Evolutionary conservation across 2,329 filamentous ascomycete species (phyloP), one percentile per base, ranked within the genome.

Genomic region (Zymoseptoria ardabiliae): DNA sequence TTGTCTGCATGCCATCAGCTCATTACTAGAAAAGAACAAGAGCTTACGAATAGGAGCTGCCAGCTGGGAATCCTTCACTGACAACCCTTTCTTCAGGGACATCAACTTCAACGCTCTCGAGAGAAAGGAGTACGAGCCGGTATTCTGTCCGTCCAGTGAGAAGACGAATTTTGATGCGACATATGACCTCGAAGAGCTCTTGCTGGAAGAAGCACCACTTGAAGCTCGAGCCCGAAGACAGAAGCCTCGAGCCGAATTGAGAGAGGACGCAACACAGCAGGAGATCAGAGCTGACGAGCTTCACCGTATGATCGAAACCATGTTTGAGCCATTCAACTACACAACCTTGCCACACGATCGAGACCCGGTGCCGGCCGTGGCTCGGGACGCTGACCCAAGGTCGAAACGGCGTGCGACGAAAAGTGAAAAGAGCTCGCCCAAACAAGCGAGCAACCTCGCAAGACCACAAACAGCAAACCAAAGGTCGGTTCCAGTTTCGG

Each of bases 151-250:
- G 0, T 96, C 93, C 0, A 92, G 91, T 58, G 94, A 97, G 54
- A 99, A 99, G 82, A 97, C 94, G 3, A 99, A 99, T 73, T 99
- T 99, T 66, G 94, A 99, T 74, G 94, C 94, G 4, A 99, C 94
- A 0, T 97, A 99, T 72, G 94, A 99, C 74, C 78, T 99, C 55
- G 94, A 99, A 72, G 94, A 99, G 73, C 75, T 99, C 20, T 77
- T 99, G 1, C 76, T 99, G 51, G 94, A 99, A 74, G 94, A 99
- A 73, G 94, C 94, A 11, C 94, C 94, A 0, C 78, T 99, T 4
- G 94, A 99, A 75, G 94, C 94, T 58, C 83, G 94, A 69, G 91
- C 94, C 55, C 84, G 94, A 66, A 86, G 93, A 71, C 94, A 97
- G 74, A 97, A 97, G 74, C 94, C 94, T 1, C 83, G 94, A 63